These are phyloP conservation scores for Hexamita inflata DNA, from an alignment of 208 protist species.

Conservation along the genomic window DNA sequence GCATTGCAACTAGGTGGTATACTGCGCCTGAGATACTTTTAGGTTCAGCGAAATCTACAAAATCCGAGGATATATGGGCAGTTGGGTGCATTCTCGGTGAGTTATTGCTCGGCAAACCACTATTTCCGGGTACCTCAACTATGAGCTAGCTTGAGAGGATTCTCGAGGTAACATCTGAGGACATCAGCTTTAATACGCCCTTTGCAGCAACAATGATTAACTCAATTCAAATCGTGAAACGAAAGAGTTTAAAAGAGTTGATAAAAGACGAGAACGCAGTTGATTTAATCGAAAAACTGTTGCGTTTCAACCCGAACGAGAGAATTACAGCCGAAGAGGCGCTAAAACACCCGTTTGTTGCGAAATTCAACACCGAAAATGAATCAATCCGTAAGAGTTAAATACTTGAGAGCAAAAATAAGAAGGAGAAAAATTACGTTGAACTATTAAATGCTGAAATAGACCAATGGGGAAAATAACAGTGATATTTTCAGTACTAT, in stretches of 20 bases:
- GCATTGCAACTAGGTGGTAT: slow-evolving; percentile 33
- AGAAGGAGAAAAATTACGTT: no score
- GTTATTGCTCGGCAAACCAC: slow-evolving; percentile 69
- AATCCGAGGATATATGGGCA: slow-evolving; percentile 84
- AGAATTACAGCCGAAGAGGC: slow-evolving; percentile 49
- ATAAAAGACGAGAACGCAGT: slow-evolving; percentile 41
- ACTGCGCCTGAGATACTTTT: slow-evolving; percentile 36
- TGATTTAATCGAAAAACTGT: slow-evolving; percentile 40
- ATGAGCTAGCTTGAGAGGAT: slow-evolving; percentile 49
- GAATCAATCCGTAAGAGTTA: no score
- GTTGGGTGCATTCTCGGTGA: slow-evolving; percentile 89
- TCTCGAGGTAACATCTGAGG: slow-evolving; percentile 43
- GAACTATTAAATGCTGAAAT: no score
- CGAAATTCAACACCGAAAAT: slow-evolving; percentile 55
- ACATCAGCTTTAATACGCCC: slow-evolving; percentile 39
- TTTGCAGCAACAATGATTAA: slow-evolving; percentile 50
- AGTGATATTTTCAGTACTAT: no score
- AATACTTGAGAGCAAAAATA: no score
- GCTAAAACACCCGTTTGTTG: slow-evolving; percentile 54
- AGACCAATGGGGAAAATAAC: no score
- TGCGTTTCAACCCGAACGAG: slow-evolving; percentile 45
- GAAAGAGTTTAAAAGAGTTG: slow-evolving; percentile 33
- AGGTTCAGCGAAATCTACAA: slow-evolving; percentile 10
- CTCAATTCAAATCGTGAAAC: slow-evolving; percentile 33
- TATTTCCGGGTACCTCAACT: slow-evolving; percentile 64